Percentiles rank a stretch among this genome's conserved stretches.
phyloP scores from a whole-genome alignment of 305 asterid species.

The Fraxinus dipetala region DNA sequence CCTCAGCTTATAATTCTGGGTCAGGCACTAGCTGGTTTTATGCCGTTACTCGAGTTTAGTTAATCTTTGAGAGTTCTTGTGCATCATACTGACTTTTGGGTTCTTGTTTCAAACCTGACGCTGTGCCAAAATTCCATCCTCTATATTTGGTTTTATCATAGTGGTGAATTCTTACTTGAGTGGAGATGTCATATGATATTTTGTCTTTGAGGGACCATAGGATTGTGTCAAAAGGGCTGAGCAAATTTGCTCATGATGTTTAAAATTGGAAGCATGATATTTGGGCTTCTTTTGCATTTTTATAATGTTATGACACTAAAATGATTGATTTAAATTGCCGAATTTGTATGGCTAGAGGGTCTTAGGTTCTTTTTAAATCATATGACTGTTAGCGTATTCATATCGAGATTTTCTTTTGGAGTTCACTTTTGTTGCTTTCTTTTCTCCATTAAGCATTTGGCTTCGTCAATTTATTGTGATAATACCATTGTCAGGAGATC shows the following conservation, averaged over 20 bases:
- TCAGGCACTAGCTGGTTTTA: too few species aligned
- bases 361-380: background rate
- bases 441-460: background rate
- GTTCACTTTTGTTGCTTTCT: background rate
- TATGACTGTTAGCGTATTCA: background rate
- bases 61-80: background rate
- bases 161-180: background rate
- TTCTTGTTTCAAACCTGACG: background rate
- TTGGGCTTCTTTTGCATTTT: background rate
- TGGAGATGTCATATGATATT: background rate
- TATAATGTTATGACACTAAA: background rate
- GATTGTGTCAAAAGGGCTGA: background rate
- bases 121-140: background rate
- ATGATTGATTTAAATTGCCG: background rate
- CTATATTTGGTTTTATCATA: background rate
- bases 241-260: background rate
- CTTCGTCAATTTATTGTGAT: background rate
- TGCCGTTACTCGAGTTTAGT: background rate
- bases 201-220: background rate
- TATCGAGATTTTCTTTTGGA: background rate
- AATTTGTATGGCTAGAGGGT: background rate
- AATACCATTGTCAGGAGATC: background rate
- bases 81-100: background rate
- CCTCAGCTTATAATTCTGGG: too few species aligned
- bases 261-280: background rate